Conservation (phyloP, 176 grass and related monocot species). For the Oryza longistaminata region DNA sequence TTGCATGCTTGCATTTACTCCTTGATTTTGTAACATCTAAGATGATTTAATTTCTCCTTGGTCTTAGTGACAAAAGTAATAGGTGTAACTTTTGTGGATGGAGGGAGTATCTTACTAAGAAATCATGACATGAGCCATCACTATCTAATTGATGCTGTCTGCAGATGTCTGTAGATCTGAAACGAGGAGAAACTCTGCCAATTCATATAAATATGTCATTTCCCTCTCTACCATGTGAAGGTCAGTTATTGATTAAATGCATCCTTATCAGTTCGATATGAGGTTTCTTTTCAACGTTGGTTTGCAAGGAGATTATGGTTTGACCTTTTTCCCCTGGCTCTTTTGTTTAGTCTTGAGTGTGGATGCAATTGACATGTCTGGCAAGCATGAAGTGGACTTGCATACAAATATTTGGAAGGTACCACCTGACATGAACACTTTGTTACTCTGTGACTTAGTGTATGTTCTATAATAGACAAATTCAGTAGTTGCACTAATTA, state of each 20-base stretch:
- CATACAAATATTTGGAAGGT: conserved; percentile 99
- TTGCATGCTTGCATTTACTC: too few species aligned
- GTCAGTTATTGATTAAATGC: conserved; percentile 48
- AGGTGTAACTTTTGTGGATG: too few species aligned
- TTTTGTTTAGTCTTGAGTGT: conserved; percentile 78
- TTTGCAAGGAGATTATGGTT: conserved; percentile 11
- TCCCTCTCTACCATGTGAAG: conserved; percentile 94
- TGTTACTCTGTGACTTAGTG: not conserved
- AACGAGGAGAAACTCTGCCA: conserved; percentile 90
- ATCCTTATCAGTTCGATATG: not conserved
- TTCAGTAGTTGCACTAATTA: conserved; percentile 7
- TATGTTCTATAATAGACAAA: conserved; percentile 4
- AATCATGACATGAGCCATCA: conserved; percentile 23
- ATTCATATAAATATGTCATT: conserved; percentile 99
- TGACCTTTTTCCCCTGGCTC: conserved; percentile 9
- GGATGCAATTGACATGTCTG: conserved; percentile 98
- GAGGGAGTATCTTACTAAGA: not conserved
- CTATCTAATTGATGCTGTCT: conserved; percentile 28
- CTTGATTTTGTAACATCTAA: too few species aligned
- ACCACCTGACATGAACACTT: conserved; percentile 29
- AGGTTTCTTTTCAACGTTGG: not conserved
- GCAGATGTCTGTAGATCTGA: conserved; percentile 99
- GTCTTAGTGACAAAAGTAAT: too few species aligned
- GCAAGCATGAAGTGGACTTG: conserved; percentile 98
- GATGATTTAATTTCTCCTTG: too few species aligned